Base-by-base conservation (phyloP, 257 asterid species). In the Salvia rosmarinus region DNA sequence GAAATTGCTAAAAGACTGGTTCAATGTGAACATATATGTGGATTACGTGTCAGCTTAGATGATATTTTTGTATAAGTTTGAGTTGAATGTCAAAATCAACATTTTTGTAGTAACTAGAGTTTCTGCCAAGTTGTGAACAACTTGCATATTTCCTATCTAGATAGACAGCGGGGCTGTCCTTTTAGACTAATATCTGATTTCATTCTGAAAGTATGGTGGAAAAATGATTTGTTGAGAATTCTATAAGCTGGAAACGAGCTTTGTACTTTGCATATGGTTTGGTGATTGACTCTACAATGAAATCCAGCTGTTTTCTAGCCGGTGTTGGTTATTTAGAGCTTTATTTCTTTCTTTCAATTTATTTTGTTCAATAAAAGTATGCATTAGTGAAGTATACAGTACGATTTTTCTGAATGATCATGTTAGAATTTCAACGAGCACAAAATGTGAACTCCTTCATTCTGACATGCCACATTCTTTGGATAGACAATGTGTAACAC, bases 401-500 rank as follows among this genome's bases (percentile, higher is more conserved):
- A 67, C 51, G 20, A 37, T 9, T 3, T 56, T 21, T 0, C 9
- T 13, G 34, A 54, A 11, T 40, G 28, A 17, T 13, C 70, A 10
- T 44, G 32, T 56, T 11, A 11, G 25, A 16, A 19, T 62, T 20
- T 62, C 46, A 52, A 52, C 13, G 23, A 44, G 30, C 32, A 32
- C 21, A 17, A 51, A 58, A 13, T 20, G 12, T 25, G 9, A 50
- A 49, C 72, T 37, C 42, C 40, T 35, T 35, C 44, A 44, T 47
- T 40, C 70, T 79, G 10, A 75, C 75, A 19, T 17, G 5, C 69
- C 19, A 3, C 58, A 28, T 71, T 75, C 8, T 67, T 56, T 67
- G 70, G 34, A 13, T 54, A 89, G 91, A 81, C 70, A 55, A 73
- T 84, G 81, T 84, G 85, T 77, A 75, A 80, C 72, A 42, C 28